Base-by-base conservation (phyloP, 371 early-diverging fungal species). In the Haplosporangium sp. region DNA sequence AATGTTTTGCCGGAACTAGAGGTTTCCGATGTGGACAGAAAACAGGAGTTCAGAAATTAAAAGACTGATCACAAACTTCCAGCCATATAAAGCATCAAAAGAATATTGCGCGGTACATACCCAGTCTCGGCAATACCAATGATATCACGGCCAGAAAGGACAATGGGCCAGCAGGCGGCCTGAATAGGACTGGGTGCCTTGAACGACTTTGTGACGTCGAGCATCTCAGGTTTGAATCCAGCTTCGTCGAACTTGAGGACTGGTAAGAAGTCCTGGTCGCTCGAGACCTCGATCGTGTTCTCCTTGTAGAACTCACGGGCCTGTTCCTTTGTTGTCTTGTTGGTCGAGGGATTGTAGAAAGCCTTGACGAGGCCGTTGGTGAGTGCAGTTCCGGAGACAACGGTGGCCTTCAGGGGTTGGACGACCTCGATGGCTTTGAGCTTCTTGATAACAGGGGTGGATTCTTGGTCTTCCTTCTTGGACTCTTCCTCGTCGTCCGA, bases 121-220 rank as follows among this genome's bases (percentile, higher is more conserved):
- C 95, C 96, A 64, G 95, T 95, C 63, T 93, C 93, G 18, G 95
- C 95, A 73, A 94, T 91, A 80, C 92, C 92, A 14, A 95, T 81
- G 52, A 96, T 77, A 81, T 94, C 91, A 59, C 91, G 87, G 37
- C 91, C 92, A 53, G 89, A 85, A 37, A 93, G 81, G 37, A 91
- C 83, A 55, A 90, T 82, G 40, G 94, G 93, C 93, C 94, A 93
- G 80, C 96, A 98, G 56, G 95, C 94, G 10, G 96, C 93, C 86
- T 99, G 99, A 66, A 99, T 99, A 6, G 98, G 93, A 6, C 99
- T 99, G 5, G 99, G 99, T 18, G 86, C 85, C 21, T 88, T 82
- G 83, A 97, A 99, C 23, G 92, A 91, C 81, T 89, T 84, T 79
- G 98, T 93, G 38, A 92, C 90, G 29, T 90, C 85, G 55, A 97